Base-by-base conservation (phyloP, 1,139 yeast species). In the Chernovozyma sophiae-reginae region DNA sequence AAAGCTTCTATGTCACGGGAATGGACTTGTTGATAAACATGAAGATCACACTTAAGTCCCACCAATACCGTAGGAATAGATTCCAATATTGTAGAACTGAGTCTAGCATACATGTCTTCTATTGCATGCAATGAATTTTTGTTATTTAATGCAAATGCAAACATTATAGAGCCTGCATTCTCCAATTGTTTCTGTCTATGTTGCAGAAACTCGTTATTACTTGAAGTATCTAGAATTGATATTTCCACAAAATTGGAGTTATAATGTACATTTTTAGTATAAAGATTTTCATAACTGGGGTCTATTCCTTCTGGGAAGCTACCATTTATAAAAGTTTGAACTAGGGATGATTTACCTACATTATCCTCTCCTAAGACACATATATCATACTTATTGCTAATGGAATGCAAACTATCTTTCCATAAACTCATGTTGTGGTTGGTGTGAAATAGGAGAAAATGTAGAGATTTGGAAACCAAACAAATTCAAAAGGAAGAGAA, bases 21-120 rank as follows among this genome's bases (percentile, higher is more conserved):
- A 16, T 49, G 40, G 2, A 65, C 65, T 33, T 56, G 61, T 29
- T 68, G 47, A 17, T 48, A 48, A 2, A 39, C 39, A 15, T 49
- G 56, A 20, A 49, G 38, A 36, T 68, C 73, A 15, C 52, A 37
- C 38, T 62, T 62, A n/a, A 66, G 47, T 0, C 64, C 72, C 11
- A 59, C 62, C 13, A 68, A 43, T 3, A 56, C 55, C 4, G 61
- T 43, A 0, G 68, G 67, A 3, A 68, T 68, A 29, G 54, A 45
- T 2, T 42, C 44, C 1, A 42, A 46, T 25, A 59, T 38, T 13
- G 58, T 33, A n/a, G 47, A 43, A 20, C 31, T 27, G 2, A 62
- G 39, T 13, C 57, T 43, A 4, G 59, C 56, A 29, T 46, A 50
- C 19, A 52, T 36, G 20, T 65, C 68, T 30, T 60, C 60, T 4